phyloP scores from a whole-genome alignment of 495 filamentous ascomycete genomes.

The Neurospora tetraspora region DNA sequence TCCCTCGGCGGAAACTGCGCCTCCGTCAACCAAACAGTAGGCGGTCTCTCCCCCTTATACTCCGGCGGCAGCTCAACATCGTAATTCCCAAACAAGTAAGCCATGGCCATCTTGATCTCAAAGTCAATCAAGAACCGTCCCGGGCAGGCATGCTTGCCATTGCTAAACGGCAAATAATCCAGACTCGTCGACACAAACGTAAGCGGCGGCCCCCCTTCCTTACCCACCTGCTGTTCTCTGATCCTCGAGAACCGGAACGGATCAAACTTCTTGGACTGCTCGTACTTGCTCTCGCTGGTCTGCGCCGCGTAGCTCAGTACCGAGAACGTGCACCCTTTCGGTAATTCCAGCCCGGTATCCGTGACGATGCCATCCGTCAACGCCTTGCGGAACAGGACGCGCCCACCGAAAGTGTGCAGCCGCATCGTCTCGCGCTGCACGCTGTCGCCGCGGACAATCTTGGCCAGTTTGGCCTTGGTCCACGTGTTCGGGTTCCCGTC shows the following conservation, averaged over 20 bases:
- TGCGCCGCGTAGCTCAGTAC: constrained; percentile 21
- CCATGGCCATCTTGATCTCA: constrained; percentile 31
- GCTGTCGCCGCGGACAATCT: constrained; percentile 30
- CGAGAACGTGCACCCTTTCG: constrained; percentile 18
- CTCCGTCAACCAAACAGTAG: constrained; percentile 22
- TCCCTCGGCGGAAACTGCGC: constrained; percentile 17
- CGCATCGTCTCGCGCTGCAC: constrained; percentile 33
- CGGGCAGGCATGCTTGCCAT: constrained; percentile 36
- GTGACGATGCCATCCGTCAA: constrained; percentile 13
- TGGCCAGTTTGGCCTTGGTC: constrained; percentile 22
- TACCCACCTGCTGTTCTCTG: constrained; percentile 3
- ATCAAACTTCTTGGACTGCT: constrained; percentile 14
- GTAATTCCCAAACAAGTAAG: constrained; percentile 27
- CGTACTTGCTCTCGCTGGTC: constrained; percentile 20
- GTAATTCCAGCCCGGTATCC: constrained; percentile 24
- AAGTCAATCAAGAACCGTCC: constrained; percentile 33
- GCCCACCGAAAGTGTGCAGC: constrained; percentile 22
- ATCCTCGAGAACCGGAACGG: constrained; percentile 17
- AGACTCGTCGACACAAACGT: constrained; percentile 5
- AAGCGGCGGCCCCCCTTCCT: constrained; percentile 5
- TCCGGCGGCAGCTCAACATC: constrained; percentile 28
- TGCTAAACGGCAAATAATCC: constrained; percentile 27
- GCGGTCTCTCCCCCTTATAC: constrained; percentile 18
- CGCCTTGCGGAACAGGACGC: constrained; percentile 24
- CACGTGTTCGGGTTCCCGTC: constrained; percentile 7